Conservation (phyloP, 2,329 filamentous ascomycete species). For the Grosmannia clavigera region DNA sequence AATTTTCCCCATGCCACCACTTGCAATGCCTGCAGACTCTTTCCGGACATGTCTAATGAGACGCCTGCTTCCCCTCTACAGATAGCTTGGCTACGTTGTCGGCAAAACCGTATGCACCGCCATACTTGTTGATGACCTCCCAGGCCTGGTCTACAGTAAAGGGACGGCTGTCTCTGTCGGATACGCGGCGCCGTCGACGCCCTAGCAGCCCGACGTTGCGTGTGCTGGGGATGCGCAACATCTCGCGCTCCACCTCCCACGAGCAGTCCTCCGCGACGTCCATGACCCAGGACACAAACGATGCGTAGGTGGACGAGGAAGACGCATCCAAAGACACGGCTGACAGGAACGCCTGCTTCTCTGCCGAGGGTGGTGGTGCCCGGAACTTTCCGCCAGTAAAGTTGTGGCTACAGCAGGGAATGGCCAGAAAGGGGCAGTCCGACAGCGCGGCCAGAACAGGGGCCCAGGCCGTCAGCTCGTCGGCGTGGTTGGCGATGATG, state of each 20-base stretch:
- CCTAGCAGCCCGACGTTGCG: constrained; percentile 76
- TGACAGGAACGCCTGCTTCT: constrained; percentile 18
- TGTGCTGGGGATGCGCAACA: constrained; percentile 84
- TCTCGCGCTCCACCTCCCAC: constrained; percentile 67
- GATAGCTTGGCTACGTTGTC: constrained; percentile 29
- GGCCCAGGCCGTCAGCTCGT: constrained; percentile 93
- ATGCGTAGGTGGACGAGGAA: constrained; percentile 63
- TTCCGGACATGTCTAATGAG: background rate
- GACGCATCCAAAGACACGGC: constrained; percentile 38
- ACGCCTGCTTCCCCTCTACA: background rate
- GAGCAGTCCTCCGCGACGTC: constrained; percentile 59
- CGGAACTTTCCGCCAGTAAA: constrained; percentile 66
- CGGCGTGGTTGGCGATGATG: constrained; percentile 93
- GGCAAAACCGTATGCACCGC: constrained; percentile 43
- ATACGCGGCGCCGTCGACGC: constrained; percentile 24
- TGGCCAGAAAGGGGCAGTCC: constrained; percentile 72
- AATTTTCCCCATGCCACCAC: background rate
- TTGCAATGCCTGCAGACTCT: background rate
- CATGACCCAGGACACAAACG: constrained; percentile 67
- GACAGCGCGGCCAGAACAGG: constrained; percentile 72
- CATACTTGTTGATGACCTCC: constrained; percentile 36
- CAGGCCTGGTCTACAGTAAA: constrained; percentile 17
- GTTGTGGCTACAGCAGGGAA: constrained; percentile 89
- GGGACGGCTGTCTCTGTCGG: constrained; percentile 15
- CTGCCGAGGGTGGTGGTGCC: constrained; percentile 39